Evolutionary conservation across 148 eudicot species (phyloP).

Genomic region (Chenopodium quinoa): DNA sequence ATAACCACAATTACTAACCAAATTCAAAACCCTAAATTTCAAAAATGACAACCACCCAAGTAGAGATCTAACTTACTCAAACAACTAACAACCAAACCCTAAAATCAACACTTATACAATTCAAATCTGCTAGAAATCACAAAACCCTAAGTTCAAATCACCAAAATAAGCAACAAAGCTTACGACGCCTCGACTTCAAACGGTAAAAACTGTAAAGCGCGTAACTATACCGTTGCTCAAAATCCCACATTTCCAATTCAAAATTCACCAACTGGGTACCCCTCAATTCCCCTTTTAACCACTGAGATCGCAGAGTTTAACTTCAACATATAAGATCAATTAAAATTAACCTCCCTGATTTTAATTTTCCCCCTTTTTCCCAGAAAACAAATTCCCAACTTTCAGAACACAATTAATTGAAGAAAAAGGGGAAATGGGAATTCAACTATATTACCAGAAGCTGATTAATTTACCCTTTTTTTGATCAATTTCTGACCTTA

Average conservation of each 20-base stretch:
- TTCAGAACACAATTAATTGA: conserved; percentile 2
- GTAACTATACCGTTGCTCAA: conserved; percentile 35
- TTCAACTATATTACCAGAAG: conserved; percentile 9
- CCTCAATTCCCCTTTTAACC: conserved; percentile 6
- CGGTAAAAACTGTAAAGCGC: conserved; percentile 42
- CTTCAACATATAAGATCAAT: conserved; percentile 32
- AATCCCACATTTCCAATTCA: conserved; percentile 36
- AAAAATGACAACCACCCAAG: conserved; percentile 18
- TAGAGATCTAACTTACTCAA: conserved; percentile 32
- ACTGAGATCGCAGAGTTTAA: conserved; percentile 33
- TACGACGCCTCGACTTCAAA: conserved; percentile 34
- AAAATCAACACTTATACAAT: conserved; percentile 21
- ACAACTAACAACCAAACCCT: conserved; percentile 27
- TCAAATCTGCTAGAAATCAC: conserved; percentile 19
- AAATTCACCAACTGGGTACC: conserved; percentile 24
- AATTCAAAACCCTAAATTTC: conserved; percentile 41
- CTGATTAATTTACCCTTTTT: conserved; percentile 15
- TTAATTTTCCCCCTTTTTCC: conserved; percentile 17
- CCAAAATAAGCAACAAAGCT: conserved; percentile 22
- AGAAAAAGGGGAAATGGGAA: not conserved
- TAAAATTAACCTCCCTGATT: not conserved
- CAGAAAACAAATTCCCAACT: conserved; percentile 13
- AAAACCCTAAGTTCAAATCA: conserved; percentile 35
- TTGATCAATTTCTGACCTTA: conserved; percentile 35
- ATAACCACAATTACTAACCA: conserved; percentile 24